Evolutionary conservation across 139 green algal genomes (phyloP).

Genomic region (Limnomonas spitsbergensis): DNA sequence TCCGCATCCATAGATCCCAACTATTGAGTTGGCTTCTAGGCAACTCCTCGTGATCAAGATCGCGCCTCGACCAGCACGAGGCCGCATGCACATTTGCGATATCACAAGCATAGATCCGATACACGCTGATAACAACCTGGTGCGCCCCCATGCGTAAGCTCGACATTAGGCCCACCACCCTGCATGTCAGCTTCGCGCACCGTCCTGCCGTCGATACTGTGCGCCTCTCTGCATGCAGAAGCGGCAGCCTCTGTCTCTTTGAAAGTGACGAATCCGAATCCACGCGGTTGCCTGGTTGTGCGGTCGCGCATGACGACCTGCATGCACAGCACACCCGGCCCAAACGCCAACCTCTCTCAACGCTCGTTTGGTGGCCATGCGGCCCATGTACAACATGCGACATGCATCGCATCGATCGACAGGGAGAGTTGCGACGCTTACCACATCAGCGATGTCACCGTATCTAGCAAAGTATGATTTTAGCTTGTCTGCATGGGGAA

Average conservation of each 20-base stretch:
- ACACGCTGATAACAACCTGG: too few relatives aligned
- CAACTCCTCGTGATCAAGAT: too few relatives aligned
- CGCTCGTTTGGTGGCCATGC: background rate
- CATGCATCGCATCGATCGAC: background rate
- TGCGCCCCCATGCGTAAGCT: too few relatives aligned
- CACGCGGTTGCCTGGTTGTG: slow-evolving; percentile 59
- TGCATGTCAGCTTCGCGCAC: slow-evolving; percentile 14
- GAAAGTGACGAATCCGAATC: slow-evolving; percentile 84
- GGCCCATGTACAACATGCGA: background rate
- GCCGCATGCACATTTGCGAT: too few relatives aligned
- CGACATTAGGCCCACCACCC: too few relatives aligned
- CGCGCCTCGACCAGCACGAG: too few relatives aligned
- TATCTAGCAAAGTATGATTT: slow-evolving; percentile 65
- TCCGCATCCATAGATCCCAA: too few relatives aligned
- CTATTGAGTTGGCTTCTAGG: too few relatives aligned
- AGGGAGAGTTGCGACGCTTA: slow-evolving; percentile 1
- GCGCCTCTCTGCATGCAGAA: slow-evolving; percentile 49
- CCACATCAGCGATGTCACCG: slow-evolving; percentile 65
- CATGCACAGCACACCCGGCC: background rate
- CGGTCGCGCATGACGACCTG: slow-evolving; percentile 81
- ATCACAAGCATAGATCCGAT: too few relatives aligned
- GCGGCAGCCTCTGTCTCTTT: slow-evolving; percentile 50
- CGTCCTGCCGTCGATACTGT: slow-evolving; percentile 65
- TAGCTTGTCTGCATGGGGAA: slow-evolving; percentile 60
- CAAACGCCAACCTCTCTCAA: background rate